Conservation (phyloP, 495 filamentous ascomycete species). For the Neurospora pannonica region DNA sequence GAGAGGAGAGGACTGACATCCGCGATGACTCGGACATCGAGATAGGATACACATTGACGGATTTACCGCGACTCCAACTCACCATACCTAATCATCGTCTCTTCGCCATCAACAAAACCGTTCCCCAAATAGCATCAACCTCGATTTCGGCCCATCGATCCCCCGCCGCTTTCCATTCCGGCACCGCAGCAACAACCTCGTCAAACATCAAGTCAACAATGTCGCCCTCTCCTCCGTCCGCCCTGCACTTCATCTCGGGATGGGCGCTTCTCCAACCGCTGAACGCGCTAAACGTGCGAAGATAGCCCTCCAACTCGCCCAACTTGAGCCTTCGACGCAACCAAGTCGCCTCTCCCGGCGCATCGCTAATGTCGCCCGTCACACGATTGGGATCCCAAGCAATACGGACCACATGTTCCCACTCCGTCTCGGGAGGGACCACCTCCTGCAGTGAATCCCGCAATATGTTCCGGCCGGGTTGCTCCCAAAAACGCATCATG, state of each 20-base stretch:
- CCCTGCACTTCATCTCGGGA: constrained; percentile 33
- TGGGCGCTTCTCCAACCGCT: constrained; percentile 45
- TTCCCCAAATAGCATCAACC: constrained; percentile 47
- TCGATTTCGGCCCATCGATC: constrained; percentile 39
- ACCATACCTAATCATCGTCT: constrained; percentile 18
- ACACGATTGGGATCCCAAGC: constrained; percentile 46
- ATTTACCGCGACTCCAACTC: neutral
- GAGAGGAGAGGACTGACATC: neutral
- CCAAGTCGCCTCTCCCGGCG: constrained; percentile 38
- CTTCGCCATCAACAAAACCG: constrained; percentile 43
- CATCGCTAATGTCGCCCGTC: constrained; percentile 16
- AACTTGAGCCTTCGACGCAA: constrained; percentile 43
- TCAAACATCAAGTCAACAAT: constrained; percentile 49
- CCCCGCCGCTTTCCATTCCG: constrained; percentile 39
- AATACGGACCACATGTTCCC: constrained; percentile 40
- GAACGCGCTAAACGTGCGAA: constrained; percentile 47
- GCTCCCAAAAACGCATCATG: constrained; percentile 52
- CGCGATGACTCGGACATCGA: neutral
- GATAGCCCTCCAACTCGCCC: constrained; percentile 45
- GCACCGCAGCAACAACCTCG: constrained; percentile 34
- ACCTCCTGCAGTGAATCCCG: constrained; percentile 38
- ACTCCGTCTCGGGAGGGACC: constrained; percentile 38
- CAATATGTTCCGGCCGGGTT: constrained; percentile 47
- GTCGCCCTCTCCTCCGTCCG: constrained; percentile 42
- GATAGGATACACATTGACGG: neutral